Base-by-base conservation (phyloP, 2,329 filamentous ascomycete genomes). In the Trichoderma citrinoviride region DNA sequence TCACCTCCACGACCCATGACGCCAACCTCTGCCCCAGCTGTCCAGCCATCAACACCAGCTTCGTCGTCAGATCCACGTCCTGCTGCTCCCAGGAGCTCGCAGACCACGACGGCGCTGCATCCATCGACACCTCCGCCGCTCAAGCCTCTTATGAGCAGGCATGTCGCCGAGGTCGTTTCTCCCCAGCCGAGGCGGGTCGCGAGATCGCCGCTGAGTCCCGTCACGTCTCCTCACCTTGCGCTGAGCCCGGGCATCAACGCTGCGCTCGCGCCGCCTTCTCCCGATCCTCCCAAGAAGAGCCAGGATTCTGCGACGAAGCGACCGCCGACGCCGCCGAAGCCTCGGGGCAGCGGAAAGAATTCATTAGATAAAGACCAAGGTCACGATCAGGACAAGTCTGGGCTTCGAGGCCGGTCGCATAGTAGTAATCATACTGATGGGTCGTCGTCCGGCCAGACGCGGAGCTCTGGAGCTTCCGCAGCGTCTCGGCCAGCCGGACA, bases 311-410 rank as follows among this genome's bases (percentile, higher is more conserved):
- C 44, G 7, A 15, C 66, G 4, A 69, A 70, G 8, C 71, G 73
- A 15, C 73, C 78, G 15, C 78, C 79, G 1, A 75, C 76, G 17
- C 77, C 77, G 1, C 77, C 77, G 2, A 72, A 77, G 47, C 75
- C 75, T 10, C 70, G 76, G 2, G 74, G 73, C 2, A 70, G 70
- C 33, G 69, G 68, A 19, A 58, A 52, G 12, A 72, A 70, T 19
- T 60, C 3, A 17, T 6, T 54, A 41, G 50, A 52, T 40, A 33
- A 41, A 17, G 49, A 40, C 25, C n/a, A 43, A 17, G 12, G 15
- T 37, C 19, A 52, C 19, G 55, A 47, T 12, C 40, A 46, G 10
- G 33, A 37, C 33, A 37, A 14, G 15, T 25, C 41, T 49, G 8
- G n/a, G 7, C 43, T 41, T 41, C 43, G 61, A 8, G 61, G 65